Base-by-base conservation (phyloP, 495 filamentous ascomycete genomes). In the Penicillium canariense region DNA sequence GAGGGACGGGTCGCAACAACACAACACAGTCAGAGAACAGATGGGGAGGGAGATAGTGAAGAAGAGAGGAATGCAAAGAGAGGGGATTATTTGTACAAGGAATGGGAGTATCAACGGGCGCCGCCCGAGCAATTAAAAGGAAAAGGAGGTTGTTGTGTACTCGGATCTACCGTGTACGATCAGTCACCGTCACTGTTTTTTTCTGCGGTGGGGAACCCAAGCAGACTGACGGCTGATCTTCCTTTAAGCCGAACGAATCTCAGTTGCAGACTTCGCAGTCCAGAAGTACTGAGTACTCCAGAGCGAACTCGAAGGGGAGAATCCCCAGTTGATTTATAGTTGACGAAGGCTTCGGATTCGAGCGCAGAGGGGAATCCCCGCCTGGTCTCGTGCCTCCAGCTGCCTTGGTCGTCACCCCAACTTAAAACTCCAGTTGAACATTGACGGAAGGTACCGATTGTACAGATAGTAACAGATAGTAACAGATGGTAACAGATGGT, bases 141-240 rank as follows among this genome's bases (percentile, higher is more conserved):
- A 57, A 60, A 60, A 63, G 44, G 57, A 53, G 51, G 51, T 26
- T 30, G 56, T 60, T 60, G 59, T 66, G 65, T 68, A 68, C 65
- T 68, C 65, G 57, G 62, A 66, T 68, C 62, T 68, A 68, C 65
- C 28, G 54, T 68, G 65, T 68, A 68, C 57, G 65, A 62, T 68
- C 65, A 59, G 65, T 68, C 65, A 65, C 61, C 52, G n/a, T 27
- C 43, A 46, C 42, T 49, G 5, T 52, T 32, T 30, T 55, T 49
- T 55, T 61, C 54, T 64, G 20, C 12, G 17, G 51, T 55, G 55
- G 45, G 30, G 40, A 50, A 31, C 15, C 12, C 14, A 5, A 22
- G 42, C 23, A 45, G 42, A 45, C 42, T 28, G 42, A 45, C 25
- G 42, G 40, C 40, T 44, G 40, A 4, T 50, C 45, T 61, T 61